Percentiles rank a stretch among this genome's conserved stretches.
phyloP scores from a whole-genome alignment of 257 asterid species.

The Schizonepeta tenuifolia region DNA sequence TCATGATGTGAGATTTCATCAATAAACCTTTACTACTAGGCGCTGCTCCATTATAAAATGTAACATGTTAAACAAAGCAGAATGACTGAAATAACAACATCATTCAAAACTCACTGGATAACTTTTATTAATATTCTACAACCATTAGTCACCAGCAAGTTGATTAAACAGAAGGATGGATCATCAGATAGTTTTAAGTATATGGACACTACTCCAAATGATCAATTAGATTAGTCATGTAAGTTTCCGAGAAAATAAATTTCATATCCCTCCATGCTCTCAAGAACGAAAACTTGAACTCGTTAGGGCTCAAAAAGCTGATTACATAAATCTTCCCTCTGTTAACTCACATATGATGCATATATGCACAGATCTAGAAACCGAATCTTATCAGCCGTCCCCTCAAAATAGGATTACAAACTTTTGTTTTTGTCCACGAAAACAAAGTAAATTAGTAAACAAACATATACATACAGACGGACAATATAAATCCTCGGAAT shows the following conservation, averaged over 20 bases:
- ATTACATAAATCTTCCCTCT: not conserved
- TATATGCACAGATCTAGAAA: not conserved
- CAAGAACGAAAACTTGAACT: not conserved
- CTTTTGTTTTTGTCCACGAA: not conserved
- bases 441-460: no score
- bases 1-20: not conserved
- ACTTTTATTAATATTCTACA: not conserved
- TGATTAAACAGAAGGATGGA: not conserved
- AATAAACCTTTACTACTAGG: not conserved
- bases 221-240: not conserved
- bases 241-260: not conserved
- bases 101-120: constrained; percentile 3
- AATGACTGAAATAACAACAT: not conserved
- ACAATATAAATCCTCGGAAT: constrained; percentile 10
- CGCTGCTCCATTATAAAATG: not conserved
- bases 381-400: constrained; percentile 8
- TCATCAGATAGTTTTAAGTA: not conserved
- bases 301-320: constrained; percentile 14
- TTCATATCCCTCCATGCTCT: not conserved
- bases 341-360: not conserved
- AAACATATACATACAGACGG: not conserved
- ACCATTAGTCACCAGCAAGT: constrained; percentile 8
- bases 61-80: not conserved
- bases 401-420: not conserved
- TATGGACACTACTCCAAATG: not conserved